Base-by-base conservation (phyloP, 345 rosid genomes). In the Brassica carinata region DNA sequence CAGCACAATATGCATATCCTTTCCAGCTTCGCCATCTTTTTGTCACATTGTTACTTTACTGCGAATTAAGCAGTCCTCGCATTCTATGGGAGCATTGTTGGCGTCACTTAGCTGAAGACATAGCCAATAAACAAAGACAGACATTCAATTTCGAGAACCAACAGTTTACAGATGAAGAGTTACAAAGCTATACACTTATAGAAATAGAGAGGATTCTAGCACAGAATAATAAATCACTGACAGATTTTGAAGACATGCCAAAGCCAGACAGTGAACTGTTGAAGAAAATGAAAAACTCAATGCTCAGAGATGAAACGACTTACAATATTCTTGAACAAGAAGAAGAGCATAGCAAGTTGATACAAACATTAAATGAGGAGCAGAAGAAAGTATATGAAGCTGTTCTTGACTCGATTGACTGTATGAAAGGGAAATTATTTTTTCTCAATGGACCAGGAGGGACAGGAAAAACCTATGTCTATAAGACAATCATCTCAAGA, bases 171-270 rank as follows among this genome's bases (percentile, higher is more conserved):
- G 38, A 61, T 5, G 15, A 14, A 1, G 27, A 3, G 8, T 2
- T 64, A 45, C 63, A 74, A 19, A 73, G 63, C 15, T 74, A 74
- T 11, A 64, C 31, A 64, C 70, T 74, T 5, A 45, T 45, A 3
- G 70, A 73, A 10, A 48, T 48, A 9, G 69, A 73, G n/a, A 73
- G 2, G 18, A 73, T 43, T 0, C 2, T 63, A 5, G 10, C 43
- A 0, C 11, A 7, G 0, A 65, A 64, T 65, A 45, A 75, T 17
- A 33, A 2, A 48, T 55, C 57, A 51, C 4, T 75, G 0, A 14
- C 55, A 0, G 34, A 75, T 0, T 75, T 66, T 36, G 64, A 18
- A 1, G 38, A 76, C 6, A 76, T 67, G 67, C 40, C 67, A 19
- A 66, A 66, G 1, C 73, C 57, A 67, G 17, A 67, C 23, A 30